These are phyloP conservation scores for Tricholoma terreum DNA, from an alignment of 768 basidiomycete species.

Conservation along the genomic window DNA sequence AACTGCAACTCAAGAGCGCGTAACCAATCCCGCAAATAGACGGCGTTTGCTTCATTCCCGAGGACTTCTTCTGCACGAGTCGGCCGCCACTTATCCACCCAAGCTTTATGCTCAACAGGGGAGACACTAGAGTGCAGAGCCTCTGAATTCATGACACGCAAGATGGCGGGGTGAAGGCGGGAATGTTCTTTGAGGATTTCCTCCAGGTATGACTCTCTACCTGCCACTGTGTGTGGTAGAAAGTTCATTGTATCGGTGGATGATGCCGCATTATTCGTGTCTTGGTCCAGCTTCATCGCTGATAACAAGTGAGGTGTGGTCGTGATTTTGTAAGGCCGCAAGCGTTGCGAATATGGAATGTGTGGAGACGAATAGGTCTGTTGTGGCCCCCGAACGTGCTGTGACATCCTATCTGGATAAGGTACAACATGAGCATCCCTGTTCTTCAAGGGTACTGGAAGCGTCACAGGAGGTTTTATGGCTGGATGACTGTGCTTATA, in stretches of 20 bases:
- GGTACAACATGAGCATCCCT: slow-evolving; percentile 26
- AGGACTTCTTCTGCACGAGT: slow-evolving; percentile 69
- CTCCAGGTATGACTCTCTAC: slow-evolving; percentile 15
- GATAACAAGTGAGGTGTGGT: background rate
- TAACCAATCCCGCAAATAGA: slow-evolving; percentile 79
- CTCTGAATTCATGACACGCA: slow-evolving; percentile 27
- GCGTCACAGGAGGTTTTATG: background rate
- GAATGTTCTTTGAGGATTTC: slow-evolving; percentile 32
- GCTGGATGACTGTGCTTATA: slow-evolving; percentile 29
- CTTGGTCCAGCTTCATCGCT: background rate
- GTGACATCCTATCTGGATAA: slow-evolving; percentile 47
- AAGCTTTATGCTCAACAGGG: slow-evolving; percentile 42
- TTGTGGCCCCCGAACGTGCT: slow-evolving; percentile 64
- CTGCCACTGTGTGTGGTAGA: background rate
- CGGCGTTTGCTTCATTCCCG: slow-evolving; percentile 69
- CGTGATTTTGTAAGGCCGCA: background rate
- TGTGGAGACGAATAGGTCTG: slow-evolving; percentile 26
- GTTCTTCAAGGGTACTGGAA: slow-evolving; percentile 4
- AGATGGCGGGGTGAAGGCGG: slow-evolving; percentile 49
- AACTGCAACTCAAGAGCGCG: slow-evolving; percentile 62
- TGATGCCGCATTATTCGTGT: background rate
- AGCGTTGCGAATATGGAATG: slow-evolving; percentile 9
- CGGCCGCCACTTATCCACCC: slow-evolving; percentile 78
- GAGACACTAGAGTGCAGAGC: background rate
- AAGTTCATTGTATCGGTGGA: background rate